Conservation (phyloP, 306 rosid genomes). For the Pachyrhizus erosus region DNA sequence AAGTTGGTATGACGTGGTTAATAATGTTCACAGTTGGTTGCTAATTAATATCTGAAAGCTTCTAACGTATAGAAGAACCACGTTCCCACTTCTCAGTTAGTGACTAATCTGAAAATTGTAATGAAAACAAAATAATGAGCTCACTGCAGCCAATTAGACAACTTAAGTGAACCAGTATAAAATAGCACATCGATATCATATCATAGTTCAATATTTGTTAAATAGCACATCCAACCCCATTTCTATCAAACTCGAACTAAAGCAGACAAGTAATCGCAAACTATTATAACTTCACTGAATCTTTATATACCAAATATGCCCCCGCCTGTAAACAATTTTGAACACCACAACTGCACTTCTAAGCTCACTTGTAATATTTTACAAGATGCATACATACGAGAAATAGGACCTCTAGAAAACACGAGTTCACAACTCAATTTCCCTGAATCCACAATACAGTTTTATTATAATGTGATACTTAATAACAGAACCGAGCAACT, state of each 20-base stretch:
- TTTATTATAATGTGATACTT: background rate
- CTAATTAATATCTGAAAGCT: background rate
- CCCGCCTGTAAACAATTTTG: background rate
- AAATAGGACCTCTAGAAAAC: background rate
- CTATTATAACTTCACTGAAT: background rate
- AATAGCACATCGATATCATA: slow-evolving; percentile 1
- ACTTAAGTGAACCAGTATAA: background rate
- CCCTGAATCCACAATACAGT: background rate
- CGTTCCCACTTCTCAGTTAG: slow-evolving; percentile 17
- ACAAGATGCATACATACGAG: background rate
- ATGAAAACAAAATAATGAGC: slow-evolving; percentile 14
- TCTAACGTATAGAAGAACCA: background rate
- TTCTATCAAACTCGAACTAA: slow-evolving; percentile 21
- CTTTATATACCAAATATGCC: background rate
- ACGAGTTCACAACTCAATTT: background rate
- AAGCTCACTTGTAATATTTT: too few relatives aligned
- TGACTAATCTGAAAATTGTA: background rate
- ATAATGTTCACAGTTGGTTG: background rate
- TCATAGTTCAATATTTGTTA: slow-evolving; percentile 2
- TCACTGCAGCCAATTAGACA: slow-evolving; percentile 1
- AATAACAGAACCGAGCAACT: slow-evolving; percentile 20
- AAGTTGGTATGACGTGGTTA: background rate
- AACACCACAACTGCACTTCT: slow-evolving; percentile 1
- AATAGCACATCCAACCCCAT: slow-evolving; percentile 22
- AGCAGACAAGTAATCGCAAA: slow-evolving; percentile 21